Conservation (phyloP, 495 filamentous ascomycete genomes). For the Annulohypoxylon bovei region DNA sequence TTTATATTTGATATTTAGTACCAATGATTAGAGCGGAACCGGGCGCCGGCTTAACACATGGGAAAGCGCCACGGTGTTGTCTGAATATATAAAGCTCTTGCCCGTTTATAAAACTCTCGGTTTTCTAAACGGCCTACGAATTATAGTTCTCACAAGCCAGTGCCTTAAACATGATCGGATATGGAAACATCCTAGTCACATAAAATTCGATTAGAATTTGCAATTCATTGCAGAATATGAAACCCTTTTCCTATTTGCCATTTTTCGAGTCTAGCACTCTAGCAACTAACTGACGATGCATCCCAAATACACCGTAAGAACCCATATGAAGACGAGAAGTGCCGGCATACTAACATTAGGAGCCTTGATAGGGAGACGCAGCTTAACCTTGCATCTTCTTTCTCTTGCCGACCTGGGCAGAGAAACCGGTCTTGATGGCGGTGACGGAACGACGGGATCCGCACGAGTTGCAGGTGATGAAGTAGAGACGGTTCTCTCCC, state of each 20-base stretch:
- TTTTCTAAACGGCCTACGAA: too few species aligned
- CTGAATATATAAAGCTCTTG: neutral
- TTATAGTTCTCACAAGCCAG: too few species aligned
- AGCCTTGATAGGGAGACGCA: neutral
- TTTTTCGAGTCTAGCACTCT: slow-evolving; percentile 24
- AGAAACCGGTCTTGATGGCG: slow-evolving; percentile 99
- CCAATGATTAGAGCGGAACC: too few species aligned
- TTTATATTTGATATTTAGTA: neutral
- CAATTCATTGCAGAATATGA: neutral
- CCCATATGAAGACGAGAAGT: slow-evolving; percentile 4
- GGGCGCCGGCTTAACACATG: too few species aligned
- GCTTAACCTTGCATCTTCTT: slow-evolving; percentile 66
- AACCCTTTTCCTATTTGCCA: slow-evolving; percentile 2
- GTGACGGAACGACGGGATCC: slow-evolving; percentile 90
- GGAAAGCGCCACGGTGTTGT: neutral
- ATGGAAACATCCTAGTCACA: neutral
- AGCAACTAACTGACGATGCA: slow-evolving; percentile 17
- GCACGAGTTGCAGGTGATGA: slow-evolving; percentile 67
- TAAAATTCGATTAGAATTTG: neutral
- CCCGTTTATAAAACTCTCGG: neutral
- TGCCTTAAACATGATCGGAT: too few species aligned
- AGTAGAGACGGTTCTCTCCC: slow-evolving; percentile 93
- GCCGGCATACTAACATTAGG: neutral
- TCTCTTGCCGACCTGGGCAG: slow-evolving; percentile 96
- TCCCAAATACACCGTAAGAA: neutral